Conservation (phyloP, 768 basidiomycete species). For the Serendipita vermifera region DNA sequence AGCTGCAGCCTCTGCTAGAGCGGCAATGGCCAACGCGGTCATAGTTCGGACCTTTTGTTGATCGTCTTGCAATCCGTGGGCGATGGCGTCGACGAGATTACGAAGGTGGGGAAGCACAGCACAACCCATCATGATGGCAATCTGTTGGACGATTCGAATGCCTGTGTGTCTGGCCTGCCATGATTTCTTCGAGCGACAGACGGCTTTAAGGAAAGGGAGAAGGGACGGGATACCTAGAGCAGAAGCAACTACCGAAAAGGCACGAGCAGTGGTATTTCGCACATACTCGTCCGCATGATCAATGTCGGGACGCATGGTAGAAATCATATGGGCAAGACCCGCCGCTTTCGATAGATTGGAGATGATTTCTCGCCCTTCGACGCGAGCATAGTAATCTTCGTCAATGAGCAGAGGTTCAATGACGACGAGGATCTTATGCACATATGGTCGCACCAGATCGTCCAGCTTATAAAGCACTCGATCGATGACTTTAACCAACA, state of each 20-base stretch:
- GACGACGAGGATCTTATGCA: slow-evolving; percentile 98
- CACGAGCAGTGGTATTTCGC: slow-evolving; percentile 95
- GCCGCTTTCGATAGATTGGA: slow-evolving; percentile 97
- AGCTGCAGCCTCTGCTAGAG: slow-evolving; percentile 90
- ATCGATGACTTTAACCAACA: slow-evolving; percentile 98
- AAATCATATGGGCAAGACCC: slow-evolving; percentile 99
- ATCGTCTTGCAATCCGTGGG: slow-evolving; percentile 83
- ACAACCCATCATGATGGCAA: slow-evolving; percentile 99
- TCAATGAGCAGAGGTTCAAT: slow-evolving; percentile 98
- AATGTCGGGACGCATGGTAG: slow-evolving; percentile 99
- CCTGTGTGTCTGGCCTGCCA: slow-evolving; percentile 99
- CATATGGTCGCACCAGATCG: slow-evolving; percentile 95
- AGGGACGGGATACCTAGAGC: slow-evolving; percentile 96
- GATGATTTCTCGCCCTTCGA: slow-evolving; percentile 98
- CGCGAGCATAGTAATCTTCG: slow-evolving; percentile 91
- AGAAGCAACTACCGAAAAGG: slow-evolving; percentile 97
- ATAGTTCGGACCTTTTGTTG: slow-evolving; percentile 95
- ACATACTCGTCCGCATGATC: slow-evolving; percentile 99
- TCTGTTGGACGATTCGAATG: slow-evolving; percentile 98
- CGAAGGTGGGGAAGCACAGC: slow-evolving; percentile 94
- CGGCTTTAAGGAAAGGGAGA: slow-evolving; percentile 95
- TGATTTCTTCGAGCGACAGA: slow-evolving; percentile 97
- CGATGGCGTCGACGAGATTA: slow-evolving; percentile 92
- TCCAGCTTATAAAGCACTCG: slow-evolving; percentile 98
- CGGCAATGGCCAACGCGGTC: slow-evolving; percentile 85